A percentile compares a stretch with the other conserved stretches of the same genome.
These are phyloP conservation scores for Colletotrichum aenigma DNA, from an alignment of 2,329 filamentous ascomycete genomes.

Conservation along the genomic window DNA sequence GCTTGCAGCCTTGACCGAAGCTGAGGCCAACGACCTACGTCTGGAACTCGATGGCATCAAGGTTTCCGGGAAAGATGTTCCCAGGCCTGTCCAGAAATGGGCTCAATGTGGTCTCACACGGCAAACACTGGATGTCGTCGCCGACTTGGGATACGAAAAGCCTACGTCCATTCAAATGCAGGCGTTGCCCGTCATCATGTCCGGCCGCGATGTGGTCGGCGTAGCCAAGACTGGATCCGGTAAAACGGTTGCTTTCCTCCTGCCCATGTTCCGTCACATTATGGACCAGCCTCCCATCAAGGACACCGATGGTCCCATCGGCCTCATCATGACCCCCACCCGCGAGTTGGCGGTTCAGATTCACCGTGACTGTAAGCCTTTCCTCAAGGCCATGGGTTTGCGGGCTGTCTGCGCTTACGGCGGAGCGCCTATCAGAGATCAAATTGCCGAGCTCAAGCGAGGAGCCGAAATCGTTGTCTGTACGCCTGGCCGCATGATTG, in stretches of 20 bases:
- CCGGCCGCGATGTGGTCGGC: slow-evolving; percentile 91
- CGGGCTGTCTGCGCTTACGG: slow-evolving; percentile 93
- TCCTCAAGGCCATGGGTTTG: slow-evolving; percentile 83
- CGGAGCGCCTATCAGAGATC: slow-evolving; percentile 93
- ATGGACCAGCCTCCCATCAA: slow-evolving; percentile 87
- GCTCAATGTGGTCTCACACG: slow-evolving; percentile 91
- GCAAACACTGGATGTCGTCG: slow-evolving; percentile 85
- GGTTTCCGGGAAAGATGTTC: slow-evolving; percentile 84
- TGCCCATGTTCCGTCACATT: slow-evolving; percentile 98
- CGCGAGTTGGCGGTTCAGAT: slow-evolving; percentile 94
- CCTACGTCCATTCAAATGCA: slow-evolving; percentile 96
- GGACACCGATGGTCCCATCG: slow-evolving; percentile 85
- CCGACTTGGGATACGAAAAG: slow-evolving; percentile 80
- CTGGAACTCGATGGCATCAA: slow-evolving; percentile 95
- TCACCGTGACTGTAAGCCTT: slow-evolving; percentile 92
- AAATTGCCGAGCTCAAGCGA: slow-evolving; percentile 95
- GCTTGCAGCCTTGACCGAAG: slow-evolving; percentile 80
- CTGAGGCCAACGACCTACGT: slow-evolving; percentile 80
- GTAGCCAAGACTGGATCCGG: slow-evolving; percentile 98
- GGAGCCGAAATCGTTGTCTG: slow-evolving; percentile 95
- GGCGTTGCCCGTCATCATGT: slow-evolving; percentile 94
- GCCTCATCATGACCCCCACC: slow-evolving; percentile 90
- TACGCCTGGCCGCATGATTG: slow-evolving; percentile 94
- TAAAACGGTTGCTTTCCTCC: slow-evolving; percentile 93
- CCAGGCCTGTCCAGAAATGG: slow-evolving; percentile 95